Conservation (phyloP, 257 asterid genomes). For the Solanum bukasovii region DNA sequence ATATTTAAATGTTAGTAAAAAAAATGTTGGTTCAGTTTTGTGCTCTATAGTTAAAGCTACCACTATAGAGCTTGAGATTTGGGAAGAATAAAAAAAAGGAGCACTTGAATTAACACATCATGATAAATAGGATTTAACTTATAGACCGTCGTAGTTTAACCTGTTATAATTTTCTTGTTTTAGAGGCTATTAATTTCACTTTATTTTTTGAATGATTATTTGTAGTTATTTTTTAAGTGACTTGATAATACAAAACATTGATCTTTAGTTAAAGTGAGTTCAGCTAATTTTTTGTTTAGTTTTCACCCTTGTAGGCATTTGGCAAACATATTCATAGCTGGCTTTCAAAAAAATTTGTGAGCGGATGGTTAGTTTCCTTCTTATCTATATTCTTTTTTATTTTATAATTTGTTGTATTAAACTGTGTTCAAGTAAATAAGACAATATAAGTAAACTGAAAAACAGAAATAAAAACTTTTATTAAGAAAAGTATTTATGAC, state of each 20-base stretch:
- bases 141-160: neutral
- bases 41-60: neutral
- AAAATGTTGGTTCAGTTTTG: neutral
- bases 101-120: neutral
- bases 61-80: neutral
- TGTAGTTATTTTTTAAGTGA: neutral
- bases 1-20: neutral
- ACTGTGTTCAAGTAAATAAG: neutral
- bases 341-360: slow-evolving; percentile 17
- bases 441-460: no score
- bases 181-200: neutral
- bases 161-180: neutral
- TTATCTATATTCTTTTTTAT: neutral
- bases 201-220: neutral
- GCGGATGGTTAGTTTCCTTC: slow-evolving; percentile 11
- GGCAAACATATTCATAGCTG: slow-evolving; percentile 15
- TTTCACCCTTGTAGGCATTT: slow-evolving; percentile 4
- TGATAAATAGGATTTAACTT: neutral
- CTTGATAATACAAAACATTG: neutral
- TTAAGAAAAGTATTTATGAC: neutral
- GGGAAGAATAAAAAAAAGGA: neutral
- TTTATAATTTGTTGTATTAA: neutral
- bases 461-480: neutral
- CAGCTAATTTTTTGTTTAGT: neutral
- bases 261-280: neutral